Evolutionary conservation across 2,329 filamentous ascomycete species (phyloP).

Genomic region (Setomelanomma holmii): DNA sequence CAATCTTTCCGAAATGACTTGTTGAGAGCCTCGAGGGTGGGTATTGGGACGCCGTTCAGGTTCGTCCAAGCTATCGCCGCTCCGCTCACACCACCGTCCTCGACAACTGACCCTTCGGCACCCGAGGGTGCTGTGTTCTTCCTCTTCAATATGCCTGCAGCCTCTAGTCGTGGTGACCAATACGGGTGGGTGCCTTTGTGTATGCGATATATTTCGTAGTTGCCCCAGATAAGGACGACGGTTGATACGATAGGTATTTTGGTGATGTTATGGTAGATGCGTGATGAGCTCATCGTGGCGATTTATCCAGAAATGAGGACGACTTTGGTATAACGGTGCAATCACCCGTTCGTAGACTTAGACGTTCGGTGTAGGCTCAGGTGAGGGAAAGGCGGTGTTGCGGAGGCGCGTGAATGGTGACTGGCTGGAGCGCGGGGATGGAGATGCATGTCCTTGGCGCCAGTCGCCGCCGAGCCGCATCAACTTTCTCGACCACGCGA

Average conservation of each 20-base stretch:
- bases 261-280: constrained; percentile 18
- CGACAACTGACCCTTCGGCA: constrained; percentile 7
- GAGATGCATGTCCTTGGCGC: neutral
- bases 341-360: too few species aligned
- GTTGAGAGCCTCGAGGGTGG: constrained; percentile 26
- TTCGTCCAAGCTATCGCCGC: constrained; percentile 31
- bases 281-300: constrained; percentile 20
- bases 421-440: constrained; percentile 22
- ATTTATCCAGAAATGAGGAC: neutral
- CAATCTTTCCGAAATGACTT: constrained; percentile 22
- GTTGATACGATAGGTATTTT: constrained; percentile 21
- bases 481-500: constrained; percentile 9
- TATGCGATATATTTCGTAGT: constrained; percentile 37
- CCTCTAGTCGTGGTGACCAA: constrained; percentile 30
- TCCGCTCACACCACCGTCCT: constrained; percentile 9
- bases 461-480: neutral
- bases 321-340: too few species aligned
- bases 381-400: constrained; percentile 9
- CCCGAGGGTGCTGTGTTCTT: constrained; percentile 13
- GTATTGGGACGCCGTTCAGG: constrained; percentile 40
- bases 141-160: constrained; percentile 19
- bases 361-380: neutral
- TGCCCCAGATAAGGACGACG: constrained; percentile 24
- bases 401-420: constrained; percentile 26
- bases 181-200: constrained; percentile 38